phyloP scores from a whole-genome alignment of 208 protist species.

The Phytomonas sp. region DNA sequence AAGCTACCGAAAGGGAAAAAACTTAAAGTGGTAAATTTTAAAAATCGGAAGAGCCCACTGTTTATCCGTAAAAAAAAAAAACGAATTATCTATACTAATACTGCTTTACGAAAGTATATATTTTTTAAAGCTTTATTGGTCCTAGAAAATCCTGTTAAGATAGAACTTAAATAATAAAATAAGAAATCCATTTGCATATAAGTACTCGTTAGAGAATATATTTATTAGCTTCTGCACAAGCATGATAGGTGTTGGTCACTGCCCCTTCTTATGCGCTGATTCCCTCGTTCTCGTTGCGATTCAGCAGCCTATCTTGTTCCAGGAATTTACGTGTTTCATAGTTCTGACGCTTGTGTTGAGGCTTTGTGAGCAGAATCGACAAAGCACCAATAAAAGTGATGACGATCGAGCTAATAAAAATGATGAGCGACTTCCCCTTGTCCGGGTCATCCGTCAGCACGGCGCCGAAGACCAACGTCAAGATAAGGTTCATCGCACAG shows the following conservation, averaged over 20 bases:
- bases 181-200: no score
- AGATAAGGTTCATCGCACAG: slow-evolving; percentile 48
- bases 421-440: slow-evolving; percentile 25
- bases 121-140: slow-evolving; percentile 3
- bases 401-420: slow-evolving; percentile 53
- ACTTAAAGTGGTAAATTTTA: no score
- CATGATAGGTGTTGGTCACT: no score
- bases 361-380: slow-evolving; percentile 31
- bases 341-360: slow-evolving; percentile 30
- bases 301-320: neutral
- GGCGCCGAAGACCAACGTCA: slow-evolving; percentile 51
- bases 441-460: slow-evolving; percentile 44
- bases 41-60: no score
- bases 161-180: no score
- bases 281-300: no score
- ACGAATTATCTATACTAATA: neutral
- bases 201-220: no score
- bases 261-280: no score
- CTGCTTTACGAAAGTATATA: neutral
- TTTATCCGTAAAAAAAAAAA: no score
- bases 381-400: slow-evolving; percentile 44
- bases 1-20: no score
- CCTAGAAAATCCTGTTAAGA: neutral
- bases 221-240: no score
- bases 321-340: slow-evolving; percentile 29